These are phyloP conservation scores for Cercophora scortea DNA, from an alignment of 495 filamentous ascomycete genomes.

Conservation along the genomic window DNA sequence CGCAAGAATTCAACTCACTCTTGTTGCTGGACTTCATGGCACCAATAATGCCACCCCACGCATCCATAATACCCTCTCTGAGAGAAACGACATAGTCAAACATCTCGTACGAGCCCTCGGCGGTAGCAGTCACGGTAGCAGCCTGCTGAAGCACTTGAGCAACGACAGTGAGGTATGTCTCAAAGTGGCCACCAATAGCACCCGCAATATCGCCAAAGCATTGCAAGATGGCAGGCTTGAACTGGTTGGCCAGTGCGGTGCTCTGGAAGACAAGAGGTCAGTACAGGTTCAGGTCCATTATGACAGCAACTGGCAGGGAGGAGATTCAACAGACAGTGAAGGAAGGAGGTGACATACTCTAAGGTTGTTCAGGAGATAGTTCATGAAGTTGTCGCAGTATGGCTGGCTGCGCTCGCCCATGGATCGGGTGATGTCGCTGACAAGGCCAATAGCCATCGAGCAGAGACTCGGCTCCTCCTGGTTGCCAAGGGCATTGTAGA, in stretches of 20 bases:
- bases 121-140: constrained; percentile 62
- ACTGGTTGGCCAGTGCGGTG: constrained; percentile 77
- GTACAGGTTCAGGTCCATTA: constrained; percentile 13
- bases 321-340: background rate
- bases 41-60: constrained; percentile 91
- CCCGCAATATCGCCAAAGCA: constrained; percentile 97
- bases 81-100: constrained; percentile 91
- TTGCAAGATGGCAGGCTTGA: constrained; percentile 96
- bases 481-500: constrained; percentile 88
- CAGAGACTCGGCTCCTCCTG: constrained; percentile 91
- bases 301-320: background rate
- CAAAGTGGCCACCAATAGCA: constrained; percentile 86
- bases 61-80: constrained; percentile 97
- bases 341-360: constrained; percentile 48
- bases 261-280: constrained; percentile 35
- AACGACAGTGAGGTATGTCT: constrained; percentile 85
- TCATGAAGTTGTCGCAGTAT: constrained; percentile 97
- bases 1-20: constrained; percentile 33
- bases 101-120: constrained; percentile 78
- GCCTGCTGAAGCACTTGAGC: constrained; percentile 92
- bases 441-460: constrained; percentile 93
- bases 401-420: constrained; percentile 84
- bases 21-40: constrained; percentile 79
- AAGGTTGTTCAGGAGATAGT: constrained; percentile 83
- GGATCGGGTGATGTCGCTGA: constrained; percentile 90